Percentiles rank a stretch among this genome's conserved stretches.
phyloP scores from a whole-genome alignment of 192 early-diverging fungal genomes.

The Podochytrium sp. region DNA sequence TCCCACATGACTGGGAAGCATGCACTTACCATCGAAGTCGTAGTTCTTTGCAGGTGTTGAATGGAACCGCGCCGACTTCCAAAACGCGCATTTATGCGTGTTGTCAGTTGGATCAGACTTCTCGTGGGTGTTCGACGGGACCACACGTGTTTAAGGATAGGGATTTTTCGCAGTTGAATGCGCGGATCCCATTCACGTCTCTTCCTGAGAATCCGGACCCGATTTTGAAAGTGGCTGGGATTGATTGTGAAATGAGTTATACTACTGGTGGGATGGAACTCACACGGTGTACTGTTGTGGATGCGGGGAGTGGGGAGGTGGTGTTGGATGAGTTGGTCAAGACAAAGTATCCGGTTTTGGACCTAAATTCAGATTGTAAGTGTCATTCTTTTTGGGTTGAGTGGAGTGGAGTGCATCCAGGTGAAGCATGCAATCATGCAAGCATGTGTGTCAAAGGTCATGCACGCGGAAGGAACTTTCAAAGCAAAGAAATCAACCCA shows the following conservation, averaged over 20 bases:
- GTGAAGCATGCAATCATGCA: too few species aligned
- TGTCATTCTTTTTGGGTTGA: neutral
- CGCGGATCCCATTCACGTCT: conserved; percentile 40
- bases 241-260: conserved; percentile 82
- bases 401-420: too few species aligned
- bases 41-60: neutral
- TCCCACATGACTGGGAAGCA: neutral
- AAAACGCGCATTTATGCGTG: conserved; percentile 42
- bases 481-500: neutral
- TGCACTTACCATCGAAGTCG: conserved; percentile 11
- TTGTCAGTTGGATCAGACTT: conserved; percentile 43
- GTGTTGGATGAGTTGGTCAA: conserved; percentile 67
- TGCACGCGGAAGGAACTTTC: too few species aligned
- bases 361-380: conserved; percentile 59
- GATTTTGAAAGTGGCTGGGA: conserved; percentile 46
- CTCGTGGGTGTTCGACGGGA: conserved; percentile 56
- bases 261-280: conserved; percentile 71
- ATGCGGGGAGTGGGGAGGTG: conserved; percentile 47
- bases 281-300: conserved; percentile 62
- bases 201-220: conserved; percentile 10
- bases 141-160: conserved; percentile 74
- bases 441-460: neutral
- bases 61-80: neutral
- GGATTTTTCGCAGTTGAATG: conserved; percentile 41
- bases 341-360: conserved; percentile 57